A percentile compares a stretch with the other conserved stretches of the same genome.
Evolutionary conservation across 441 rosid genomes (phyloP).

Genomic region (Viola pubescens): DNA sequence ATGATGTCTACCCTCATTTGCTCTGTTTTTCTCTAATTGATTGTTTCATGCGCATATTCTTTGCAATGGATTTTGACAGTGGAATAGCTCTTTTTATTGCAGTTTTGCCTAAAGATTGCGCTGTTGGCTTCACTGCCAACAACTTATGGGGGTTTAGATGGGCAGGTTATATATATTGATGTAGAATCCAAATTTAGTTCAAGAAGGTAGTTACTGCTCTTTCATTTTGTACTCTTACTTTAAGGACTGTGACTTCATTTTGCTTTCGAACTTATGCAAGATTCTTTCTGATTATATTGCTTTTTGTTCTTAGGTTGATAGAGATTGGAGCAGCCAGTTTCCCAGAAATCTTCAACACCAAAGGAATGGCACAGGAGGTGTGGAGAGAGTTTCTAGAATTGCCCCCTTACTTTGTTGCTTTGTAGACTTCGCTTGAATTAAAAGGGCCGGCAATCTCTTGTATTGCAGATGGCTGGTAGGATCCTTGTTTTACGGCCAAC

Average conservation of each 20-base stretch:
- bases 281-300: neutral
- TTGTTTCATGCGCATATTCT: neutral
- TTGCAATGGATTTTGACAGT: neutral
- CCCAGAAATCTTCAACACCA: constrained; percentile 65
- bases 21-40: neutral
- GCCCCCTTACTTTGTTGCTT: constrained; percentile 15
- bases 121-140: constrained; percentile 65
- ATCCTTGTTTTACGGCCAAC: constrained; percentile 69
- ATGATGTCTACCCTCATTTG: neutral
- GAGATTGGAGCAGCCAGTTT: constrained; percentile 76
- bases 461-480: constrained; percentile 79
- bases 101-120: constrained; percentile 79
- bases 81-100: constrained; percentile 11
- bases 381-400: constrained; percentile 8
- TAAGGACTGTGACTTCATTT: constrained; percentile 6
- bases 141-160: constrained; percentile 69
- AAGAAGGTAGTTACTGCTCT: constrained; percentile 41
- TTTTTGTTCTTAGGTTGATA: constrained; percentile 46
- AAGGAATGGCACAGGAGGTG: constrained; percentile 81
- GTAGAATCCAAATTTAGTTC: constrained; percentile 86
- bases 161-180: constrained; percentile 67
- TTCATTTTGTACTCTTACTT: neutral
- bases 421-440: neutral
- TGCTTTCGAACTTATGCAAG: neutral
- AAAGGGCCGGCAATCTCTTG: constrained; percentile 1